Evolutionary conservation across 2,329 filamentous ascomycete species (phyloP).

Genomic region (Phaeosphaeriaceae sp.): DNA sequence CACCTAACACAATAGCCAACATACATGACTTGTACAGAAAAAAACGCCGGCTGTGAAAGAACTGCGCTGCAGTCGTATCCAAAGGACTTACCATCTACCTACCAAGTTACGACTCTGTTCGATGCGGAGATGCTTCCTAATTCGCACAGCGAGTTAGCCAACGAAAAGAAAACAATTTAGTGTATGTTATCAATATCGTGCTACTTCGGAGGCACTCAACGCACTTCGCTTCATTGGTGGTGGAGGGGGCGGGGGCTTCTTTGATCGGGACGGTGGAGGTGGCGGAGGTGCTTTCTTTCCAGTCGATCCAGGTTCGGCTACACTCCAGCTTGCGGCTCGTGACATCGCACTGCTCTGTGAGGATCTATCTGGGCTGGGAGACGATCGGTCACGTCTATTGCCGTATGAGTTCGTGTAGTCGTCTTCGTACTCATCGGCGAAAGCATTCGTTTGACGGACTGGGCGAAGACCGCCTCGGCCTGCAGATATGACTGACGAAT

Average conservation of each 20-base stretch:
- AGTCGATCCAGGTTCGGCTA: constrained; percentile 32
- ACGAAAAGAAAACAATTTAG: constrained; percentile 7
- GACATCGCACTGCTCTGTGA: constrained; percentile 56
- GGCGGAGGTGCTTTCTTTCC: constrained; percentile 60
- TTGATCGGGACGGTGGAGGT: constrained; percentile 67
- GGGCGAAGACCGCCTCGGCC: constrained; percentile 56
- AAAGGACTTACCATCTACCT: not conserved
- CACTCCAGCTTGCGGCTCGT: constrained; percentile 59
- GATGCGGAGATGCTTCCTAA: constrained; percentile 24
- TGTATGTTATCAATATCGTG: constrained; percentile 40
- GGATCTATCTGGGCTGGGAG: constrained; percentile 58
- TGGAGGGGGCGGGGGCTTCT: constrained; percentile 70
- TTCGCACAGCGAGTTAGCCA: constrained; percentile 20
- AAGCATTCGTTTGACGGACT: constrained; percentile 44
- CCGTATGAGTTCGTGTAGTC: constrained; percentile 36
- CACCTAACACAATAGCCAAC: not conserved
- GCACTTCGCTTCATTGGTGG: constrained; percentile 67
- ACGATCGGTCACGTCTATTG: constrained; percentile 54
- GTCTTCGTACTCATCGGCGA: constrained; percentile 47
- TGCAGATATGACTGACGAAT: constrained; percentile 58
- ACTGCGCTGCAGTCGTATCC: constrained; percentile 32
- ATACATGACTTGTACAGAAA: not conserved
- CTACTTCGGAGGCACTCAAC: constrained; percentile 50
- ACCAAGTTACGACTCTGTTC: constrained; percentile 22
- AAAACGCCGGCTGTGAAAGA: constrained; percentile 18